Evolutionary conservation across 345 rosid genomes (phyloP), one percentile per base, ranked within the genome.

Genomic region (Zanthoxylum bungeanum): DNA sequence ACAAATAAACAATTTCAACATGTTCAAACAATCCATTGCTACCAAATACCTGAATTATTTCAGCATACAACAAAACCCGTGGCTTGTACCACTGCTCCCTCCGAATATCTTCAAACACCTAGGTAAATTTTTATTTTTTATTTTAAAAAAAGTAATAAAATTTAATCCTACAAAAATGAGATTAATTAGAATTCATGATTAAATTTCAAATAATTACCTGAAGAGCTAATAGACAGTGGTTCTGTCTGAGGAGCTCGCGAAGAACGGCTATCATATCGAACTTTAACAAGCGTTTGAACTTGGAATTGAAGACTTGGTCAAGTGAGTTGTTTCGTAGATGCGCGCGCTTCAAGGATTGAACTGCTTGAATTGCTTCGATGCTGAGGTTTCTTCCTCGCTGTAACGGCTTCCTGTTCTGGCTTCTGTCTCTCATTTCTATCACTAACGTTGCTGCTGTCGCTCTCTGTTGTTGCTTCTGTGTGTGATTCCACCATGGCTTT

Each of bases 301-400:
- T 82, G 74, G 83, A 81, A 69, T 71, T 68, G 46, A 86, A 70
- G 51, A 77, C 83, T 19, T 77, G 84, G 46, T 82, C 79, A 28
- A 87, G 76, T 14, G 69, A 60, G 4, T 24, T 21, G 11, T 27
- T 5, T 33, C 34, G 60, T 46, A 55, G 68, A 30, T 76, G 80
- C 65, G 88, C 92, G 77, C 93, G 85, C 77, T 92, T 92, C 74
- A 87, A 81, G 12, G 92, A 78, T 74, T 92, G 97, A 27, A 92
- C 87, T 0, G 88, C 79, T 68, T 92, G 96, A 63, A 92, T 92
- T 12, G 93, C 91, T 78, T 92, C 97, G 70, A 82, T 88, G 84
- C 97, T 92, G 69, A 90, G 90, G 80, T 80, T 82, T 72, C 97
- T 81, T 71, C 98, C 91, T 82, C 79, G 85, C 83, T 86, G 93